These are phyloP conservation scores for Telfairia occidentalis DNA, from an alignment of 331 rosid species.

Conservation along the genomic window DNA sequence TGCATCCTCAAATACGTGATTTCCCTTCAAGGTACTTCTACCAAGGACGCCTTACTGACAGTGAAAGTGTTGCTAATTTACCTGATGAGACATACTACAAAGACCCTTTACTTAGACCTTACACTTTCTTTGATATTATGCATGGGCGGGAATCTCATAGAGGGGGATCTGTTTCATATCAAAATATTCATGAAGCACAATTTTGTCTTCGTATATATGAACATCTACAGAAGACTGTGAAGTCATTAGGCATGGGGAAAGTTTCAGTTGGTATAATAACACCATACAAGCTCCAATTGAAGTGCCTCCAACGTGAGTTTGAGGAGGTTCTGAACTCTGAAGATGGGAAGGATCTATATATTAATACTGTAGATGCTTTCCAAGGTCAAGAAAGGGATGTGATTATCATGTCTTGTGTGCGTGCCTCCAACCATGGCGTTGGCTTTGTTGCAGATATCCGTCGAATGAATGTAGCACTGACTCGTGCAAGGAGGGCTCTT, in stretches of 20 bases:
- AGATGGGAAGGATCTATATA: slow-evolving; percentile 88
- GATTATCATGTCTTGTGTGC: slow-evolving; percentile 97
- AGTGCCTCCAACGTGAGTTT: slow-evolving; percentile 92
- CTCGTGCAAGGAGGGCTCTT: slow-evolving; percentile 96
- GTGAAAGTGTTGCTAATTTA: slow-evolving; percentile 69
- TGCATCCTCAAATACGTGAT: slow-evolving; percentile 97
- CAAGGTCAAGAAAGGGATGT: slow-evolving; percentile 99
- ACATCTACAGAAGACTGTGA: slow-evolving; percentile 61
- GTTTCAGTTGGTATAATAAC: slow-evolving; percentile 88
- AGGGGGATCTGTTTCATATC: slow-evolving; percentile 94
- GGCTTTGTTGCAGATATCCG: slow-evolving; percentile 96
- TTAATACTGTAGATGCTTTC: slow-evolving; percentile 96
- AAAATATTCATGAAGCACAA: slow-evolving; percentile 84
- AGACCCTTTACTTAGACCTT: slow-evolving; percentile 83
- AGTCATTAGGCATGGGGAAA: slow-evolving; percentile 52
- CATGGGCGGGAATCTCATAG: slow-evolving; percentile 98
- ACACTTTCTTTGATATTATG: slow-evolving; percentile 72
- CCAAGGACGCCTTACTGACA: slow-evolving; percentile 92
- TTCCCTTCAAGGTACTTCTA: slow-evolving; percentile 95
- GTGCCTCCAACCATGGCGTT: slow-evolving; percentile 90
- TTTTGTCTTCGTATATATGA: slow-evolving; percentile 84
- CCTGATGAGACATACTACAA: slow-evolving; percentile 78
- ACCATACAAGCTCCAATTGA: slow-evolving; percentile 92
- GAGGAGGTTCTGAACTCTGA: slow-evolving; percentile 79
- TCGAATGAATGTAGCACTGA: slow-evolving; percentile 97